phyloP scores from a whole-genome alignment of 495 filamentous ascomycete genomes.

The Halenospora varia region DNA sequence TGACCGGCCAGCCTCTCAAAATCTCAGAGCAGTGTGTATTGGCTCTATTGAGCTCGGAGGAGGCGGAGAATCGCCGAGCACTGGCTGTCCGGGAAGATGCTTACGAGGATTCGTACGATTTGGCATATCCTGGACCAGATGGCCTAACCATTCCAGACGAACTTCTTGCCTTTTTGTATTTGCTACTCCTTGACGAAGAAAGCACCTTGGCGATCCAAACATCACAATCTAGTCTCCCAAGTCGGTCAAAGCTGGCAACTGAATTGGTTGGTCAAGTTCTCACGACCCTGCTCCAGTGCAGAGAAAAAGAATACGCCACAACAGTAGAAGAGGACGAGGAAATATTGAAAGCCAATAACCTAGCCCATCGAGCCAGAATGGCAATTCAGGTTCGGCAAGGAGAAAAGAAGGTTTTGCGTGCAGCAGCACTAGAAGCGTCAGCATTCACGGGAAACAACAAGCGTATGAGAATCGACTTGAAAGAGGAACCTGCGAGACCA shows the following conservation, averaged over 20 bases:
- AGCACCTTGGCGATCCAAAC: conserved; percentile 34
- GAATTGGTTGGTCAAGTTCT: conserved; percentile 35
- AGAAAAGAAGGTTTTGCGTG: conserved; percentile 69
- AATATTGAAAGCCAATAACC: conserved; percentile 36
- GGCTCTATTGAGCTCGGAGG: conserved; percentile 23
- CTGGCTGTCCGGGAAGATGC: conserved; percentile 24
- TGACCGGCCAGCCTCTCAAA: conserved; percentile 36
- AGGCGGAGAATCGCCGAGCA: conserved; percentile 26
- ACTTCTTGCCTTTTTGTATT: conserved; percentile 27
- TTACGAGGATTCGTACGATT: conserved; percentile 24
- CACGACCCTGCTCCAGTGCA: conserved; percentile 25
- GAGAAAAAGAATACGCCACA: conserved; percentile 55
- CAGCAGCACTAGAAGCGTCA: conserved; percentile 32
- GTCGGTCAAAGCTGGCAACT: conserved; percentile 37
- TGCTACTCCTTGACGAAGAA: conserved; percentile 32
- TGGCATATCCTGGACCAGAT: conserved; percentile 15
- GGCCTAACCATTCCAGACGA: conserved; percentile 21
- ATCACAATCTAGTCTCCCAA: conserved; percentile 33
- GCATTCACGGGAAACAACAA: conserved; percentile 25
- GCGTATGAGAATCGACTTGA: conserved; percentile 23
- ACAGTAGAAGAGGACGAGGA: conserved; percentile 57
- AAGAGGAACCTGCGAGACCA: neutral
- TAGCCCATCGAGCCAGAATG: conserved; percentile 50
- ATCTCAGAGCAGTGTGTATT: conserved; percentile 38
- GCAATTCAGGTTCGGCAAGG: conserved; percentile 74